Evolutionary conservation across 2,329 filamentous ascomycete species (phyloP), one percentile per base, ranked within the genome.

Genomic region (Fusarium sp.): DNA sequence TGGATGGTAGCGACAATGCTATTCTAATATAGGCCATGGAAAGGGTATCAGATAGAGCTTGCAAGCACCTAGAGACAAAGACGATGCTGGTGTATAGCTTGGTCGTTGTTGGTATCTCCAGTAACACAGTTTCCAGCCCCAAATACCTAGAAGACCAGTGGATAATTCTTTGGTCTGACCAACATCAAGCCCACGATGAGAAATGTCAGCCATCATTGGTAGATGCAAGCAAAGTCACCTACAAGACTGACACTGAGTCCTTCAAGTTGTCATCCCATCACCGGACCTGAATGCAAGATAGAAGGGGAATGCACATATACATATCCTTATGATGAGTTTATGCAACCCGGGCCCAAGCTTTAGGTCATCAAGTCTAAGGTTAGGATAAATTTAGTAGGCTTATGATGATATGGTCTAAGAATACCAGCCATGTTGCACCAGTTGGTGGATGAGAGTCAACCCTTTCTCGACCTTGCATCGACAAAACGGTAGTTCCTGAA

Each of bases 401-500:
- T 34, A 51, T n/a, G 30, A 14, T 32, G 22, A 24, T 34, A 32
- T 34, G n/a, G n/a, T 51, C 30, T 20, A 20, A 51, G n/a, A 34
- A 32, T 50, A 32, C 3, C 13, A 9, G 12, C 32, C 30, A 20
- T 34, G 48, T 24, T 51, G 48, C 30, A 14, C 17, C 12, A 15
- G n/a, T 36, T 52, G 17, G 17, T 52, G 30, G 30, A 36, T 12
- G 6, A 36, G 50, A 52, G 30, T 34, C 48, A 52, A 52, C 30
- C 5, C 2, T 24, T 51, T 3, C 20, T 28, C 44, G 5, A 41
- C 54, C 54, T 38, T 32, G 28, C 24, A 39, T 11, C 30, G 20
- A 32, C n/a, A 24, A 47, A 60, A 70, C 26, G 36, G 38, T 45
- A 32, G n/a, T 18, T 48, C 30, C 11, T 44, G 20, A 47, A 71